These are phyloP conservation scores for Liriodendron chinense DNA, from an alignment of 164 flowering plant genomes.

Conservation along the genomic window DNA sequence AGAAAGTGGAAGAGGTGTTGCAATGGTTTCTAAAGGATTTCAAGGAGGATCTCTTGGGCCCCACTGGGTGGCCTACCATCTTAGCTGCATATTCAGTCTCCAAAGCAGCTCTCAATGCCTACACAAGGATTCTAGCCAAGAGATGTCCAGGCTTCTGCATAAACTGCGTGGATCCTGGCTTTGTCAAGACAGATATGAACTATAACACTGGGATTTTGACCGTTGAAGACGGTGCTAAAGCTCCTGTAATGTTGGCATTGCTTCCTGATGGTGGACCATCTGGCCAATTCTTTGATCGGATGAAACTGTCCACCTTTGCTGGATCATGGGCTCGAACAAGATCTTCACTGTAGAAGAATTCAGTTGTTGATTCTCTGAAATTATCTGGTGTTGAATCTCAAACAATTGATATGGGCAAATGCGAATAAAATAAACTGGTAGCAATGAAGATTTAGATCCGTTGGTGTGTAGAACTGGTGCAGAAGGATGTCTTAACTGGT, in stretches of 20 bases:
- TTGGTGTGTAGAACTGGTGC: too few relatives aligned
- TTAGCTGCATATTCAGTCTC: slow-evolving; percentile 38
- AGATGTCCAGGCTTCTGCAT: slow-evolving; percentile 30
- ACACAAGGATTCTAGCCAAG: slow-evolving; percentile 44
- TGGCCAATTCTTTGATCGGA: slow-evolving; percentile 35
- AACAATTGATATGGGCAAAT: too few relatives aligned
- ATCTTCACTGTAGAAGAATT: too few relatives aligned
- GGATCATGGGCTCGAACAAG: neutral
- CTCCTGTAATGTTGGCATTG: slow-evolving; percentile 38
- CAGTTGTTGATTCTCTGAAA: too few relatives aligned
- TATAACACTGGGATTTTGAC: slow-evolving; percentile 22
- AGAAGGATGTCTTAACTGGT: too few relatives aligned
- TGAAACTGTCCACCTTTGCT: slow-evolving; percentile 11
- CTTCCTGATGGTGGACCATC: slow-evolving; percentile 38
- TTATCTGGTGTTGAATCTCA: too few relatives aligned
- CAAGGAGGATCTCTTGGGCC: slow-evolving; percentile 25
- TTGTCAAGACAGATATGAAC: slow-evolving; percentile 36
- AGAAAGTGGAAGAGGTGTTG: slow-evolving; percentile 35
- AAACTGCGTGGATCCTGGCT: slow-evolving; percentile 44
- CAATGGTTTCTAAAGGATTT: slow-evolving; percentile 30
- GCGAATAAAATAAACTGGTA: too few relatives aligned
- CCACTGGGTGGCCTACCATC: slow-evolving; percentile 33
- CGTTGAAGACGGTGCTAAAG: slow-evolving; percentile 42
- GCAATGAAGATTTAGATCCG: too few relatives aligned
- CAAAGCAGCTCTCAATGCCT: slow-evolving; percentile 45